Evolutionary conservation across 2,329 filamentous ascomycete species (phyloP), one percentile per base, ranked within the genome.

Genomic region (Sporothrix protearum): DNA sequence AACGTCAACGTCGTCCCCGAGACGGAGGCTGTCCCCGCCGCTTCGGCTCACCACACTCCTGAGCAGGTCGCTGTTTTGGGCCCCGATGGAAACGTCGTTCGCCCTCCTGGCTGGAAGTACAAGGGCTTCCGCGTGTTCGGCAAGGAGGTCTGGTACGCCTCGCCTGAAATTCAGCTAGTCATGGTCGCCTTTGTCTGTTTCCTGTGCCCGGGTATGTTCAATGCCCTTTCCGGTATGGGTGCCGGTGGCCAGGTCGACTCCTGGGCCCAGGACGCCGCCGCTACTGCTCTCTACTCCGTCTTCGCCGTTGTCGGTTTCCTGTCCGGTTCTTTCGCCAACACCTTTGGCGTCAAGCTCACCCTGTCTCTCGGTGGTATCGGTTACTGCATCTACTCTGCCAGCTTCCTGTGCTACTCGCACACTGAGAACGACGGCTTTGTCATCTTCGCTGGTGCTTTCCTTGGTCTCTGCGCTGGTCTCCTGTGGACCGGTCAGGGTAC

Each of bases 401-500:
- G 87, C 70, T 91, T 93, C 80, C 84, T 94, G 53, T 86, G 83
- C 81, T 94, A 90, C 81, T 89, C 87, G 76, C 90, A 93, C 81
- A 91, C 84, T 28, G 71, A 83, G 70, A 91, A 91, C 78, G 81
- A 85, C 73, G 90, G 89, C 73, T 94, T 93, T 81, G 88, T 90
- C 78, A 88, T 92, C 76, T 94, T 94, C 76, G 88, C 92, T 6
- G 92, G 92, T 75, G 90, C 89, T 19, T 85, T 93, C 73, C 87
- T 94, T 63, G 92, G 92, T 80, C 82, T 93, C 71, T 94, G 92
- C 78, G 92, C 92, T 63, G 92, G 91, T 78, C 84, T 95, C 51
- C 84, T 96, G 49, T 96, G 92, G 92, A 91, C 90, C 45, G 92
- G 91, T 0, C 92, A 95, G 81, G 92, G 92, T 73, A 89, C 91